Base-by-base conservation (phyloP, 129 eudicot genomes). In the Apium graveolens region DNA sequence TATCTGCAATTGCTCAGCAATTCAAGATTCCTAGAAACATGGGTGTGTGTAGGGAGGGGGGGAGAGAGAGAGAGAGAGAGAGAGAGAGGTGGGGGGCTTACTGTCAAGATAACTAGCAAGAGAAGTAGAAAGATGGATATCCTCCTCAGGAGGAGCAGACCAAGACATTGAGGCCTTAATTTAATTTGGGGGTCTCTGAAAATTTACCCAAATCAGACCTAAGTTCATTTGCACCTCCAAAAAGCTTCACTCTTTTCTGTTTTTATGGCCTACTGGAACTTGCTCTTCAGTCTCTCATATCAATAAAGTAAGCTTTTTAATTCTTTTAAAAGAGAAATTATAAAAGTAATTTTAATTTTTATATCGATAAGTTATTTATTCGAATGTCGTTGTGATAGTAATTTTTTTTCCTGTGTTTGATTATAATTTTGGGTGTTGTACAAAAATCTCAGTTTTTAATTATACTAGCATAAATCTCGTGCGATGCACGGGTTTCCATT, bases 31-130 rank as follows among this genome's bases (percentile, higher is more conserved):
- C 42, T 73, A 55, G 45, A 4, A 5, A 80, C 11, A 57, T 20
- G 2, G 11, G 39, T 11, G 27, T 1, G 39, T 34, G 53, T 31
- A 24, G 49, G 42, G 55, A 73, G 41, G n/a, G n/a, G n/a, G n/a
- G n/a, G 55, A 42, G 75, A 68, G 29, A 32, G 32, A 24, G 76
- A 48, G 60, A 62, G 49, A n/a, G 55, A 42, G 75, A 68, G 29
- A 32, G 32, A 24, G 76, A 48, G 60, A 62, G 49, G 39, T 16
- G 48, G 68, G 68, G 75, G 78, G 81, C 90, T 86, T 81, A 93
- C 98, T 93, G 81, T 93, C 98, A 78, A 93, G 97, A 86, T 93
- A 93, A 75, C 93, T 93, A 46, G 98, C 98, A 77, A 93, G 97
- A 75, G 98, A 93, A 84, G 98, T 93, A 35, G 98, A 93, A 51